Conservation (phyloP, 1,284 basidiomycete species). For the Apiotrichum domesticum region DNA sequence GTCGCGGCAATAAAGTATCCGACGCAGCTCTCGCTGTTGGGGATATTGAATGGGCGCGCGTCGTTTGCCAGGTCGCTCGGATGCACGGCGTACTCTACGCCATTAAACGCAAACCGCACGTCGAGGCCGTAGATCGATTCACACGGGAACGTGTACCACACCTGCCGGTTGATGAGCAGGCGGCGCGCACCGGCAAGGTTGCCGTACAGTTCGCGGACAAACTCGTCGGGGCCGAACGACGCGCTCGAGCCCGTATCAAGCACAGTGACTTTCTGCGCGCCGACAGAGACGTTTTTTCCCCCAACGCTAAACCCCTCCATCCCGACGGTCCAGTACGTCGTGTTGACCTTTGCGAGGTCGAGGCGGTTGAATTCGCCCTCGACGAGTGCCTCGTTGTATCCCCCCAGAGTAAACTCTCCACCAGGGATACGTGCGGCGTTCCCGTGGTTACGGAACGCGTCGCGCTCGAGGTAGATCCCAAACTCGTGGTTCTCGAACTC, state of each 20-base stretch:
- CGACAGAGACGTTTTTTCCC: not conserved
- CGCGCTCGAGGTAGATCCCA: constrained; percentile 6
- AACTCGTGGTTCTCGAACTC: not conserved
- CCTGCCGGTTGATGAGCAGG: not conserved
- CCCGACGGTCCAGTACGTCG: not conserved
- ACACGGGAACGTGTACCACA: not conserved
- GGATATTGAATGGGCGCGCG: too few species aligned
- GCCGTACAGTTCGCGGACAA: not conserved
- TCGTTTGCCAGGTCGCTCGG: constrained; percentile 1
- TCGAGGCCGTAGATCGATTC: not conserved
- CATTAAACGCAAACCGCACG: constrained; percentile 1
- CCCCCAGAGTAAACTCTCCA: not conserved
- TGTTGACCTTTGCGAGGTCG: not conserved
- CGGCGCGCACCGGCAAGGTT: not conserved
- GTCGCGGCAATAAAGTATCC: too few species aligned
- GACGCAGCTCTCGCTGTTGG: too few species aligned
- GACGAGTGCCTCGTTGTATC: not conserved
- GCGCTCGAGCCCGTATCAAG: not conserved
- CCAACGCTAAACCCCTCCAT: not conserved
- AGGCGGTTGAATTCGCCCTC: not conserved
- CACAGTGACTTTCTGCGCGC: not conserved
- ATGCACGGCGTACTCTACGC: not conserved
- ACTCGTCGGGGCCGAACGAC: not conserved
- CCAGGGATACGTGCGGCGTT: not conserved
- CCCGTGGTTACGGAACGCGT: not conserved